Base-by-base conservation (phyloP, 345 rosid genomes). In the Lepidium sativum region DNA sequence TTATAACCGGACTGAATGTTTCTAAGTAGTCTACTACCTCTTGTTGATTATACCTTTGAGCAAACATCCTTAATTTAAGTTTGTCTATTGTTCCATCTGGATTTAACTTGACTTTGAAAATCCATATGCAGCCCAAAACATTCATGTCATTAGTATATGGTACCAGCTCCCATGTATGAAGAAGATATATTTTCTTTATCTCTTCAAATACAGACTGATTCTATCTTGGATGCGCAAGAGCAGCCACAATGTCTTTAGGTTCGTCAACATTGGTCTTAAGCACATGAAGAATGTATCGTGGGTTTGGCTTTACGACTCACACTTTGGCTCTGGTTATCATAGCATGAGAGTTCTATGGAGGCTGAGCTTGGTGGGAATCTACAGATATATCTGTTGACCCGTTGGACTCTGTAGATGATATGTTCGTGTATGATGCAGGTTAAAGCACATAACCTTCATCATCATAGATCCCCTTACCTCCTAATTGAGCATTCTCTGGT, bases 221-320 rank as follows among this genome's bases (percentile, higher is more conserved):
- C 27, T n/a, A 44, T 0, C 25, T 0, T 4, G 13, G 12, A 44
- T 44, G 25, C 0, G 18, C 20, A 5, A 44, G 4, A 2, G 25
- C 25, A 1, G 27, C 9, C 2, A 2, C 0, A 0, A 18, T 18
- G 9, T 1, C 14, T 2, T 39, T 17, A 0, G 50, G 50, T 10
- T 44, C 25, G 0, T 44, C 25, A 17, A 23, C 0, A 0, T 1
- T 0, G 0, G 6, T 3, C 9, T 17, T 44, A 0, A 9, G 16
- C 0, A 12, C 20, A 18, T 17, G 12, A 4, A 44, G 21, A 0
- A 7, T 15, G 5, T 39, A 39, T 1, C 42, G 6, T 0, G 8
- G 16, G 5, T 39, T 39, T 13, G 42, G 42, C 6, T 39, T 38
- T 0, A 5, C 8, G 2, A 39, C 14, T 1, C 8, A 16, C 1